Base-by-base conservation (phyloP, 257 asterid species). In the Penstemon davidsonii region DNA sequence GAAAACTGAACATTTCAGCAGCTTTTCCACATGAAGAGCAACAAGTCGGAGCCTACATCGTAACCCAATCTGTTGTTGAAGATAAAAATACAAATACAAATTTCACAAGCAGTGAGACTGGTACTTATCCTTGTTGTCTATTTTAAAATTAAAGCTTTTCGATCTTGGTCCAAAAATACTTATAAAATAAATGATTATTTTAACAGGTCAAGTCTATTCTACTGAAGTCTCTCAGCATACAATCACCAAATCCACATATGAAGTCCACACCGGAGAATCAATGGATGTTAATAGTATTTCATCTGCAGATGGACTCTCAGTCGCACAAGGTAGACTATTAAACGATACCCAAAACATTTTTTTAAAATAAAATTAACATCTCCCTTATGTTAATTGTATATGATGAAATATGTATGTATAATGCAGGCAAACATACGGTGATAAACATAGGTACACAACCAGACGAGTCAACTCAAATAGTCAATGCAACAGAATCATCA, bases 351-450 rank as follows among this genome's bases (percentile, higher is more conserved):
- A 59, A 59, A 25, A 25, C 18, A 4, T 10, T 11, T 11, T 42
- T 59, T 41, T 3, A 33, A 59, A 13, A 55, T 8, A 54, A 18
- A 55, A 25, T n/a, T 41, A 5, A 18, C 8, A 11, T 55, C 36
- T 47, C 49, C 51, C 7, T 8, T 64, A 8, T 49, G 18, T 15
- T 15, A 15, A 15, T 15, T 15, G 18, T 15, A 15, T 15, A 15
- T 15, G 18, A 15, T 15, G 18, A 15, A 15, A 15, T 15, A 15
- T 15, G 18, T 15, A 15, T 69, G 38, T 70, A 1, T 66, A 66
- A 71, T 68, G 80, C 96, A 92, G 96, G 83, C 75, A 79, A 70
- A 55, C 86, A 86, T 57, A 78, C 91, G 0, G 74, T 79, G 68
- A 81, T 92, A 70, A 80, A 74, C 12, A 80, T 89, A 60, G 90